Evolutionary conservation across 345 rosid genomes (phyloP), one percentile per base, ranked within the genome.

Genomic region (Eucalyptus paniculata): DNA sequence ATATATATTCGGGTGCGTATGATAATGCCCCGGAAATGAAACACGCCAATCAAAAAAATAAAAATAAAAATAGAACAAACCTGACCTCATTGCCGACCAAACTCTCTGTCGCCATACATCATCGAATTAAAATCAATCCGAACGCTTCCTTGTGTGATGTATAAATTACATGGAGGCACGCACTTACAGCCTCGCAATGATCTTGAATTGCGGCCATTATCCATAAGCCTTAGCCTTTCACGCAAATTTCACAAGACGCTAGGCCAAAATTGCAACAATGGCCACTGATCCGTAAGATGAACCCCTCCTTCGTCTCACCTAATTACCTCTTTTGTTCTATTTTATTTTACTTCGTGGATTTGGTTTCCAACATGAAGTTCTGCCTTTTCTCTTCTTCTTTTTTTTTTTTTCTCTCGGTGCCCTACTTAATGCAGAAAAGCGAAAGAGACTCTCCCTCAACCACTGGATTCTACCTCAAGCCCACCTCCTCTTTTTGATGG

Each of bases 401-500:
- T 51, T 44, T 44, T 40, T 44, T 44, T 44, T 67, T 7, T n/a
- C 11, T 8, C 40, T 32, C 19, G 81, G 23, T 69, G 81, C 81
- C 81, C 19, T 53, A 7, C 56, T 3, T 32, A 34, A 69, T 34
- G 81, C 81, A 69, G 81, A 69, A 69, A 69, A 69, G 81, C 44
- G 44, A 69, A 44, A 34, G 98, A 97, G 92, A 89, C 90, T 54
- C 89, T 95, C 88, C 95, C 94, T 77, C 92, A 92, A 16, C 65
- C 92, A 1, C 90, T 97, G 87, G 94, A 92, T 87, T 94, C 97
- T 86, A 89, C 92, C 17, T 93, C 97, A 4, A 96, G 92, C 56
- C 96, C 91, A 83, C 98, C 97, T 60, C 94, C 95, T 44, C 92
- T 96, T 45, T 95, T 95, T 89, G 98, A 94, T 47, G 98, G 98